These are phyloP conservation scores for Priceomyces carsonii DNA, from an alignment of 805 yeast species.

Conservation along the genomic window DNA sequence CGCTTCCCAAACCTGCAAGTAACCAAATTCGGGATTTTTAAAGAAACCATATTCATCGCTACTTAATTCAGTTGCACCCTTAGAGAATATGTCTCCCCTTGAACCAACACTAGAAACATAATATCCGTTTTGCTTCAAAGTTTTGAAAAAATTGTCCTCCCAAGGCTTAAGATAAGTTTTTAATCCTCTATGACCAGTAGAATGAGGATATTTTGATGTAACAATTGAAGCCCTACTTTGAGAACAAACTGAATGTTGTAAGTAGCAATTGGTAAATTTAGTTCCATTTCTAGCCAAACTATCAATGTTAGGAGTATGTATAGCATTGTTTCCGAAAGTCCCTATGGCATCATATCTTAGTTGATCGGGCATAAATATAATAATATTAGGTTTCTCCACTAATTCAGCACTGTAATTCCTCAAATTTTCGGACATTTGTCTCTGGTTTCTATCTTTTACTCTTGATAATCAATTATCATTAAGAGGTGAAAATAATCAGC, in stretches of 20 bases:
- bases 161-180: constrained; percentile 10
- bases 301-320: constrained; percentile 15
- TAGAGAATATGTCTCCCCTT: constrained; percentile 11
- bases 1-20: background rate
- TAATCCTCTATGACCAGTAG: constrained; percentile 12
- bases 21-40: constrained; percentile 6
- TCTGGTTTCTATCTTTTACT: too few relatives aligned
- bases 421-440: too few relatives aligned
- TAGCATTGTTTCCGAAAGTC: constrained; percentile 11
- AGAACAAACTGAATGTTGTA: constrained; percentile 14
- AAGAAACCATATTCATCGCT: constrained; percentile 15
- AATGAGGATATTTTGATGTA: constrained; percentile 14
- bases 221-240: constrained; percentile 15
- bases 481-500: too few relatives aligned
- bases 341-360: constrained; percentile 14
- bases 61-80: constrained; percentile 12
- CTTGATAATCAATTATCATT: too few relatives aligned
- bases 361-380: constrained; percentile 17
- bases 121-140: constrained; percentile 13
- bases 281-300: constrained; percentile 11
- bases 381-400: constrained; percentile 10
- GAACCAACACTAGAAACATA: constrained; percentile 15
- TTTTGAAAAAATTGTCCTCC: constrained; percentile 14
- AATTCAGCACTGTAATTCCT: too few relatives aligned
- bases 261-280: constrained; percentile 13